These are phyloP conservation scores for Gynochthodes officinalis DNA, from an alignment of 257 asterid genomes.

Conservation along the genomic window DNA sequence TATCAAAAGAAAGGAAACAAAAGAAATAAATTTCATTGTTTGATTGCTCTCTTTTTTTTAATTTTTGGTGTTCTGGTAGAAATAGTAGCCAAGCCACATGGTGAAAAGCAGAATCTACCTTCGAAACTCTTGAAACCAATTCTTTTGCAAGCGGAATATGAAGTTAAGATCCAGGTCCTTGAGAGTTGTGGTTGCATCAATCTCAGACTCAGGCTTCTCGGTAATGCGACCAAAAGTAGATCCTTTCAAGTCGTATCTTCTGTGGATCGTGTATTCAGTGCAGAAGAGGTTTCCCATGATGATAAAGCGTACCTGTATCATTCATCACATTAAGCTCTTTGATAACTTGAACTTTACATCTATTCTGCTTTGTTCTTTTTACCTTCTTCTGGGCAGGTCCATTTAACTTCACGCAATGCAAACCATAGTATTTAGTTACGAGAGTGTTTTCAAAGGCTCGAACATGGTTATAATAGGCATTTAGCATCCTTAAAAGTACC, in stretches of 20 bases:
- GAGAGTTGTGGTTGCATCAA: conserved; percentile 82
- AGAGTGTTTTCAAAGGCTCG: conserved; percentile 36
- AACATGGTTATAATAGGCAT: conserved; percentile 43
- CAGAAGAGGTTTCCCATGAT: conserved; percentile 90
- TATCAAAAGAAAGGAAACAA: not conserved
- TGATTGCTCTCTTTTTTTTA: no score
- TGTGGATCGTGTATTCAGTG: conserved; percentile 66
- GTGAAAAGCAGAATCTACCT: conserved; percentile 40
- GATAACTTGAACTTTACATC: not conserved
- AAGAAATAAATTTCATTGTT: not conserved
- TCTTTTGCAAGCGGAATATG: conserved; percentile 65
- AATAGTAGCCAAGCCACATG: no score
- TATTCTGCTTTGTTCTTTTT: conserved; percentile 1
- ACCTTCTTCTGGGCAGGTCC: conserved; percentile 70
- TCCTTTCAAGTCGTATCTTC: conserved; percentile 84
- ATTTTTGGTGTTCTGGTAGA: no score
- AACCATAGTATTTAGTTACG: conserved; percentile 42
- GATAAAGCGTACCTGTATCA: conserved; percentile 69
- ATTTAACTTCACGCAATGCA: conserved; percentile 41
- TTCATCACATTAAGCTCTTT: conserved; percentile 10
- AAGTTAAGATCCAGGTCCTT: conserved; percentile 93
- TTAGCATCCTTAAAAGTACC: conserved; percentile 47
- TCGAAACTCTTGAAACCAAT: conserved; percentile 84
- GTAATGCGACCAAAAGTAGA: conserved; percentile 87
- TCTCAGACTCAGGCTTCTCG: conserved; percentile 82